Evolutionary conservation across 2,329 filamentous ascomycete species (phyloP).

Genomic region (Aspergillus flavus): DNA sequence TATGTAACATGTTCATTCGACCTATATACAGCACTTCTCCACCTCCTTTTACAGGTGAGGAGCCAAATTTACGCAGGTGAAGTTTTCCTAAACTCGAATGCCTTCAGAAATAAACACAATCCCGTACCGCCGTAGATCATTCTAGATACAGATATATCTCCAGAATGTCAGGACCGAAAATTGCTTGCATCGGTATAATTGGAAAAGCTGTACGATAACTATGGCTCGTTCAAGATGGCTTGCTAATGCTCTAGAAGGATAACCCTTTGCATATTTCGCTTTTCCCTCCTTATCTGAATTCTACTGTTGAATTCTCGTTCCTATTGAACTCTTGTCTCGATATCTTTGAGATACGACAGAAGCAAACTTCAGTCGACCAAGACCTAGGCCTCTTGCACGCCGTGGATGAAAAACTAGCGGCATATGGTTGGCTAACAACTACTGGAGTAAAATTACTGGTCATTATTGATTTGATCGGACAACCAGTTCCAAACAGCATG

Average conservation of each 20-base stretch:
- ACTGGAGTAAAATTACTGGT: constrained; percentile 90
- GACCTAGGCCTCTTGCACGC: constrained; percentile 92
- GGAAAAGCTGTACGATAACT: constrained; percentile 74
- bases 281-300: constrained; percentile 72
- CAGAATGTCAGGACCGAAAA: constrained; percentile 64
- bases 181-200: constrained; percentile 91
- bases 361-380: constrained; percentile 72
- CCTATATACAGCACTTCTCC: neutral
- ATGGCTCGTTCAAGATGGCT: neutral
- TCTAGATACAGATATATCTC: neutral
- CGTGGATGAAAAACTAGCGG: constrained; percentile 86
- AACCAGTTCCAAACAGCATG: constrained; percentile 47
- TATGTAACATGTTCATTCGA: neutral
- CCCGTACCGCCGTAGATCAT: neutral
- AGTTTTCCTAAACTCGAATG: neutral
- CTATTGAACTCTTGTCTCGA: constrained; percentile 89
- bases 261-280: constrained; percentile 92
- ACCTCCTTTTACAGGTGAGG: neutral
- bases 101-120: neutral
- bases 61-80: neutral
- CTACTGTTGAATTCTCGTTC: constrained; percentile 81
- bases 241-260: constrained; percentile 62
- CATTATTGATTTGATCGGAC: constrained; percentile 86
- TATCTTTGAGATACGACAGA: constrained; percentile 84
- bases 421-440: constrained; percentile 96